Conservation (phyloP, 345 rosid genomes). For the Punica granatum region DNA sequence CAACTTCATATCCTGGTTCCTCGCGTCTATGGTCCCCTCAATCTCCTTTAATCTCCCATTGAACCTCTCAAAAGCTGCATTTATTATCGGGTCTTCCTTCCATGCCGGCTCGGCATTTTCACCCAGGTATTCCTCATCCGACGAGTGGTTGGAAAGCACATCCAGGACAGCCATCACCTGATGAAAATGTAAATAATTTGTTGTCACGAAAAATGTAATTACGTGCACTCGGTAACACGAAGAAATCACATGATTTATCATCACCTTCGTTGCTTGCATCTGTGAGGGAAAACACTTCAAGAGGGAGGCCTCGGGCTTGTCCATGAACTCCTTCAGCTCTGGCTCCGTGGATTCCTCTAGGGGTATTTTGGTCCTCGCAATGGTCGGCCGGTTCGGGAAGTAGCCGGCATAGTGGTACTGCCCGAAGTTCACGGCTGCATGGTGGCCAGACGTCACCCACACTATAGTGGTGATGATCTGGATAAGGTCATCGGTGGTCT, state of each 20-base stretch:
- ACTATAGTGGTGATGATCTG: constrained; percentile 24
- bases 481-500: constrained; percentile 27
- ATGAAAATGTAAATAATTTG: neutral
- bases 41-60: constrained; percentile 24
- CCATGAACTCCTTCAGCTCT: constrained; percentile 25
- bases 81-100: constrained; percentile 20
- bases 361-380: constrained; percentile 30
- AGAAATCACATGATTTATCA: no score
- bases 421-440: constrained; percentile 42
- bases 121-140: constrained; percentile 49
- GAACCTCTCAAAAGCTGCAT: constrained; percentile 30
- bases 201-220: no score
- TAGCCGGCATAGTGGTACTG: constrained; percentile 29
- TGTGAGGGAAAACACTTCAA: constrained; percentile 34
- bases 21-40: constrained; percentile 27
- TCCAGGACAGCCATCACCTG: constrained; percentile 32
- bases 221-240: no score
- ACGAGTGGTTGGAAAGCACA: constrained; percentile 34
- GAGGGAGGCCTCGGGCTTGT: constrained; percentile 32
- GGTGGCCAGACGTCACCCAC: constrained; percentile 39
- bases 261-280: constrained; percentile 35
- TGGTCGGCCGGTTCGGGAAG: constrained; percentile 35
- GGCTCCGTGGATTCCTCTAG: constrained; percentile 24
- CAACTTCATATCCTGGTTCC: constrained; percentile 17
- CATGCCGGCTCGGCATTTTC: constrained; percentile 23